Evolutionary conservation across 257 asterid species (phyloP), one percentile per base, ranked within the genome.

Genomic region (Nemophila menziesii): DNA sequence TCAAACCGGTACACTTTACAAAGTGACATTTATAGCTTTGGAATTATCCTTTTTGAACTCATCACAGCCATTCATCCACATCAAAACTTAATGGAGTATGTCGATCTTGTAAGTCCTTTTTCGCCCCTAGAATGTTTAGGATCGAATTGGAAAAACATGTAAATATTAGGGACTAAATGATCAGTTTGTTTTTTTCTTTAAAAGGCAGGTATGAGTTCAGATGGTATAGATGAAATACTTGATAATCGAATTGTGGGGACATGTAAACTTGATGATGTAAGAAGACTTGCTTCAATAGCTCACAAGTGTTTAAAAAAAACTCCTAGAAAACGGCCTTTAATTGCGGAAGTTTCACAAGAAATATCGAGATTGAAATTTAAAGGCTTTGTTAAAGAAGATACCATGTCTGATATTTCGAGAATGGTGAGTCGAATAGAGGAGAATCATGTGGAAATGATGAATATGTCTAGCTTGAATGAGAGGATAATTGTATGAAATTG

Each of bases 51-150:
- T 63, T 90, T 90, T 52, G 99, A 90, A 72, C 79, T 90, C 68
- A 85, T 90, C 72, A 81, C 96, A 2, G 94, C 96, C 53, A 90
- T 90, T 51, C 99, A 90, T 54, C 99, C 99, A 3, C 96, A 90
- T 62, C 94, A 85, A 50, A 90, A 90, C 78, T 55, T 90, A 52
- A 56, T 90, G 84, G 99, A 90, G 66, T 90, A 81, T 53, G 82
- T 90, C 54, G 85, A 90, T 65, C 94, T 90, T 44, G 99, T 90
- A 77, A 72, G 93, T 55, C 8, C 12, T 51, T 13, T 41, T 20
- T 11, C 15, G 36, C 20, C 11, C 17, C 33, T 7, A n/a, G n/a
- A n/a, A n/a, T n/a, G n/a, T n/a, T n/a, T n/a, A n/a, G n/a, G n/a
- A n/a, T n/a, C n/a, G n/a, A n/a, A n/a, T n/a, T n/a, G n/a, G n/a